These are phyloP conservation scores for Blastomyces percursus DNA, from an alignment of 2,329 filamentous ascomycete genomes.

Conservation along the genomic window DNA sequence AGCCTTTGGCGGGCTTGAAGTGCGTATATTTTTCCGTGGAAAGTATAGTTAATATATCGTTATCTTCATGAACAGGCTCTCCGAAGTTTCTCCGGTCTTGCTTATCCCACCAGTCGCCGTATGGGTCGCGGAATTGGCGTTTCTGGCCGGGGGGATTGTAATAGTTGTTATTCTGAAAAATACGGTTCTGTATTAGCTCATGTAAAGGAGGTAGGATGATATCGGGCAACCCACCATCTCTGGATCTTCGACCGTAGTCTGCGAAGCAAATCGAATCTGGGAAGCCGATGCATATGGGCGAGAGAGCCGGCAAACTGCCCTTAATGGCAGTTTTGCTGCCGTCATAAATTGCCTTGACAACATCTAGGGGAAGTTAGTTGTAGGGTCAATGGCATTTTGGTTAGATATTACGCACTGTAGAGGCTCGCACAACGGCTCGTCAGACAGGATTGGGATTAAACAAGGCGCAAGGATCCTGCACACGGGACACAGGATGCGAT, in stretches of 20 bases:
- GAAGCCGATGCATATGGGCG: slow-evolving; percentile 32
- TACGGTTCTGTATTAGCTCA: slow-evolving; percentile 4
- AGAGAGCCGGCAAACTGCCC: slow-evolving; percentile 21
- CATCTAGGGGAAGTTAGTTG: slow-evolving; percentile 29
- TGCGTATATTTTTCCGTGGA: slow-evolving; percentile 83
- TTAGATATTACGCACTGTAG: slow-evolving; percentile 6
- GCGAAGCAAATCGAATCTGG: slow-evolving; percentile 29
- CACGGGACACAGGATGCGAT: neutral
- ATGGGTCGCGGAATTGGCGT: slow-evolving; percentile 83
- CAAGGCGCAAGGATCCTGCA: neutral
- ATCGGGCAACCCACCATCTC: slow-evolving; percentile 28
- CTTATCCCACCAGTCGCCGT: slow-evolving; percentile 93
- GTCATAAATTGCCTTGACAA: slow-evolving; percentile 36
- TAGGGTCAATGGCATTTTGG: neutral
- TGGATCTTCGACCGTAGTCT: slow-evolving; percentile 32
- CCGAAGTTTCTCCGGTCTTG: slow-evolving; percentile 96
- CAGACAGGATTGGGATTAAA: neutral
- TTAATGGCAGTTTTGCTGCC: slow-evolving; percentile 30
- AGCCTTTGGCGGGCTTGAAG: slow-evolving; percentile 58
- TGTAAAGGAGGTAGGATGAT: neutral
- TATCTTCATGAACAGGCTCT: slow-evolving; percentile 92
- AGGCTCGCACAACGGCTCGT: slow-evolving; percentile 1
- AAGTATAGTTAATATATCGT: slow-evolving; percentile 85
- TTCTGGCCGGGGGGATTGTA: slow-evolving; percentile 53
- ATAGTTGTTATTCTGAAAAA: slow-evolving; percentile 37